Base-by-base conservation (phyloP, 1,284 basidiomycete species). In the Ceratobasidium sp. region DNA sequence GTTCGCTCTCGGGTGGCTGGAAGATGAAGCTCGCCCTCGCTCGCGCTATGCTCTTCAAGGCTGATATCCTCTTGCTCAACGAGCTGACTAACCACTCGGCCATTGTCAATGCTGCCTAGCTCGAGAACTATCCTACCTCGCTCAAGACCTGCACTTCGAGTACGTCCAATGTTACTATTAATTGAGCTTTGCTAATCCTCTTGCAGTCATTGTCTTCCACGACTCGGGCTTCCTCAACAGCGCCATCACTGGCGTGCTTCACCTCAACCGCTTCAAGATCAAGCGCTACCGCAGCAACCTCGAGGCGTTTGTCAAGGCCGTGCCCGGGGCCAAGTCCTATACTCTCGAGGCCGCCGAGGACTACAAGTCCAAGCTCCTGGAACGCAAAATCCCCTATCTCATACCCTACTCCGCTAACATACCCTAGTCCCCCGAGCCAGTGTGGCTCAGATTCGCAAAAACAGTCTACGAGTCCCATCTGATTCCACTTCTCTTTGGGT, bases 141-240 rank as follows among this genome's bases (percentile, higher is more conserved):
- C n/a, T n/a, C n/a, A n/a, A n/a, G n/a, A n/a, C n/a, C n/a, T n/a
- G n/a, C n/a, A n/a, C n/a, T 79, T 98, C 96, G 77, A 98, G 91
- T 92, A 88, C 10, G 90, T 88, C 62, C 78, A n/a, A 79, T 46
- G 81, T 79, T 81, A n/a, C 78, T 65, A 68, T 66, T 6, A 81
- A 78, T 52, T 79, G 68, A 81, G 70, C 60, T 78, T 18, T 70
- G 77, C 60, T 62, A 8, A 52, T 33, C 82, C 18, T 80, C 79
- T 77, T n/a, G 0, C 80, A 91, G 90, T 98, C 88, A 97, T 98
- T 82, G 97, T 98, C 83, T 98, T 96, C 81, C 98, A 99, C 91
- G 98, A 99, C 90, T 98, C 97, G 27, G 88, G 93, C 83, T 99
- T 99, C 95, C 90, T 99, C 81, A 99, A 99, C 92, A 95, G 97